A percentile compares a stretch with the other conserved stretches of the same genome.
Conservation (phyloP, 805 yeast genomes). For the Zygotorulaspora florentina region DNA sequence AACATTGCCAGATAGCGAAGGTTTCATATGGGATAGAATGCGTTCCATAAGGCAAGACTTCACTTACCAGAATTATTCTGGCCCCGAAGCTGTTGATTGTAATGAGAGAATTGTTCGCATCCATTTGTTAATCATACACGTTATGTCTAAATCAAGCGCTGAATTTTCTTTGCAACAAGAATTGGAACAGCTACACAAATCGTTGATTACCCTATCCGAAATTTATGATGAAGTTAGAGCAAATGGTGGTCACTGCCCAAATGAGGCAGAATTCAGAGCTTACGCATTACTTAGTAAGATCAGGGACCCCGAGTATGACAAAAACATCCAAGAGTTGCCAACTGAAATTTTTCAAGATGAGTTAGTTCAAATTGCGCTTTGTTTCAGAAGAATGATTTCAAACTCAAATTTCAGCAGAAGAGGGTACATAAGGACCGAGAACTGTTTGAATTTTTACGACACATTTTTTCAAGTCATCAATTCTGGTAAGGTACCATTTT, state of each 20-base stretch:
- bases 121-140: slow-evolving; percentile 75
- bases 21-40: slow-evolving; percentile 95
- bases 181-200: slow-evolving; percentile 87
- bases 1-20: slow-evolving; percentile 75
- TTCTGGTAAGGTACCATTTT: slow-evolving; percentile 52
- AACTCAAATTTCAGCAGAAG: slow-evolving; percentile 57
- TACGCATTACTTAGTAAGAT: slow-evolving; percentile 76
- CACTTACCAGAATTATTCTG: slow-evolving; percentile 89
- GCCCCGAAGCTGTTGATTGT: slow-evolving; percentile 90
- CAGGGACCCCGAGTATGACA: slow-evolving; percentile 79
- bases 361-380: slow-evolving; percentile 65
- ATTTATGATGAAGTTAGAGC: slow-evolving; percentile 77
- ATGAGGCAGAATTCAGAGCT: slow-evolving; percentile 91
- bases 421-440: slow-evolving; percentile 50
- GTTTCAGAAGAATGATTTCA: slow-evolving; percentile 60
- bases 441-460: slow-evolving; percentile 55
- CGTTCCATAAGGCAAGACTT: slow-evolving; percentile 95
- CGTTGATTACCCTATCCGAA: slow-evolving; percentile 82
- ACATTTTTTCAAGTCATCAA: slow-evolving; percentile 59
- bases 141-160: slow-evolving; percentile 68
- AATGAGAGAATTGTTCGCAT: slow-evolving; percentile 87
- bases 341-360: slow-evolving; percentile 46
- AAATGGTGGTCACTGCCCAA: slow-evolving; percentile 63
- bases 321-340: slow-evolving; percentile 70
- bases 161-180: slow-evolving; percentile 95